phyloP scores from a whole-genome alignment of 2,329 filamentous ascomycete genomes.

The Arthrinium phaeospermum region DNA sequence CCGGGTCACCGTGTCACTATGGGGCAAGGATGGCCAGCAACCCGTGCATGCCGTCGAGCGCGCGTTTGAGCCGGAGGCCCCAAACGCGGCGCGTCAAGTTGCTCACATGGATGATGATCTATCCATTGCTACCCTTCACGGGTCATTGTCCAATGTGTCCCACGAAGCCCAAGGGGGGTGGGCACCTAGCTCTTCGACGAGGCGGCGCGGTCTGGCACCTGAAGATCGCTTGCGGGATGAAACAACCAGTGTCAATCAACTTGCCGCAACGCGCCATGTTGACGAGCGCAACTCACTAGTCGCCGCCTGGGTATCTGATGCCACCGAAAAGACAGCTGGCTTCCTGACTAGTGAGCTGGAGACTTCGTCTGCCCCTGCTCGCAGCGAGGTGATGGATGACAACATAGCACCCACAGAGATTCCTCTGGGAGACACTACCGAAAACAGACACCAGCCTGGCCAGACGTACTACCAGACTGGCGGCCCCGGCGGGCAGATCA shows the following conservation, averaged over 20 bases:
- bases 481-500: conserved; percentile 46
- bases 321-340: conserved; percentile 29
- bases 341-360: conserved; percentile 21
- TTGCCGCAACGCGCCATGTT: conserved; percentile 46
- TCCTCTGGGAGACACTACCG: conserved; percentile 51
- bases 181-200: conserved; percentile 45
- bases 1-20: conserved; percentile 61
- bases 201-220: conserved; percentile 55
- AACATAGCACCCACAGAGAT: conserved; percentile 49
- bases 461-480: conserved; percentile 55
- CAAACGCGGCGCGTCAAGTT: conserved; percentile 39
- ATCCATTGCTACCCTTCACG: conserved; percentile 30
- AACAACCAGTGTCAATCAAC: conserved; percentile 56
- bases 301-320: conserved; percentile 52
- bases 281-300: conserved; percentile 57
- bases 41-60: conserved; percentile 48
- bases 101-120: conserved; percentile 47
- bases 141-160: conserved; percentile 31
- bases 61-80: conserved; percentile 41
- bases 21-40: conserved; percentile 49
- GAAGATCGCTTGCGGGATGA: conserved; percentile 49
- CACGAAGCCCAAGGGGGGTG: conserved; percentile 51
- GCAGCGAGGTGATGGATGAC: conserved; percentile 37
- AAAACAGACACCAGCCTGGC: conserved; percentile 55
- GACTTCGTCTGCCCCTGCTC: conserved; percentile 27